Evolutionary conservation across 2,329 filamentous ascomycete genomes (phyloP).

Genomic region (Aspergillus cejpii): DNA sequence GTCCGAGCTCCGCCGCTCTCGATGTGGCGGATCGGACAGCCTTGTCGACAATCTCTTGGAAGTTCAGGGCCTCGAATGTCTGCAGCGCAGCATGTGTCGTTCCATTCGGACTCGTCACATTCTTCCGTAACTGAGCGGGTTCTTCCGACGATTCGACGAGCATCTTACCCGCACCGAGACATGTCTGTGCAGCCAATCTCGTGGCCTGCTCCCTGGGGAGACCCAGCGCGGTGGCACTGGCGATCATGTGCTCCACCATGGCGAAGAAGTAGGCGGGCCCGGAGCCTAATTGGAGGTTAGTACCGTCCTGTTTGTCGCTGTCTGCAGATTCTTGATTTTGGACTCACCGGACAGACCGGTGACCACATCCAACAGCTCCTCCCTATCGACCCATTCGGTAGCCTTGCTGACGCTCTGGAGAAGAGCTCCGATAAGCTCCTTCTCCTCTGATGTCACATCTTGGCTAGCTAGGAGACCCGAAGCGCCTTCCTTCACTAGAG

Average conservation of each 20-base stretch:
- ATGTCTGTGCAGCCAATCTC: constrained; percentile 29
- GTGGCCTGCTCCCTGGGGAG: constrained; percentile 31
- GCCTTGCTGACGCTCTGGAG: constrained; percentile 30
- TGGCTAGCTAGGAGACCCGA: constrained; percentile 24
- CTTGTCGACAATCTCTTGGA: constrained; percentile 28
- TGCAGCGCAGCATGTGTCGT: constrained; percentile 31
- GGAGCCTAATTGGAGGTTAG: constrained; percentile 22
- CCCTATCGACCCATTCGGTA: constrained; percentile 31
- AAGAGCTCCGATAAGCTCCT: constrained; percentile 26
- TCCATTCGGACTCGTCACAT: constrained; percentile 33
- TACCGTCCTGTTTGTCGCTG: background rate
- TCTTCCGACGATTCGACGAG: constrained; percentile 26
- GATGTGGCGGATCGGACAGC: constrained; percentile 29
- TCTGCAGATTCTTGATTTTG: background rate
- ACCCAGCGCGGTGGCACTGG: constrained; percentile 29
- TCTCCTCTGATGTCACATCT: constrained; percentile 25
- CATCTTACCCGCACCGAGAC: constrained; percentile 33
- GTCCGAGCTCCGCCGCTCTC: constrained; percentile 28
- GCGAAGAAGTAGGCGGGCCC: constrained; percentile 35
- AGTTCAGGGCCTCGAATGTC: constrained; percentile 26
- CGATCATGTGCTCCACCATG: constrained; percentile 32
- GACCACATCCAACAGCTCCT: constrained; percentile 33
- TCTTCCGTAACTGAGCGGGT: constrained; percentile 30
- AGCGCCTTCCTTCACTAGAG: constrained; percentile 30
- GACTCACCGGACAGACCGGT: constrained; percentile 32